phyloP scores from a whole-genome alignment of 176 grass and related monocot species.

The Raddia guianensis region DNA sequence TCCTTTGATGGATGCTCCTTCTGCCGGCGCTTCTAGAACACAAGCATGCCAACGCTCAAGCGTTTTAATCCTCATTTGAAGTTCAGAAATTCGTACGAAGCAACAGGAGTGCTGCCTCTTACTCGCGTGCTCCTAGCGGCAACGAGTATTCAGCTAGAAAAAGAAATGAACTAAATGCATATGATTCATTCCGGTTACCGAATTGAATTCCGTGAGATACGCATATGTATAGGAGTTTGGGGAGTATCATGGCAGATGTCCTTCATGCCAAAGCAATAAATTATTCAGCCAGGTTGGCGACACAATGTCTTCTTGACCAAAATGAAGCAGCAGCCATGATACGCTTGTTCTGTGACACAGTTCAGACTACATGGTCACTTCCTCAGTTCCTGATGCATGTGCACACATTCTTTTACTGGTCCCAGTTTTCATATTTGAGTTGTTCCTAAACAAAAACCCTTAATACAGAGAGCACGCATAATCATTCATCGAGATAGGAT shows the following conservation, averaged over 20 bases:
- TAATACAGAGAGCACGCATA: not conserved
- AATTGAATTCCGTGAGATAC: not conserved
- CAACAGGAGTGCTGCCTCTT: not conserved
- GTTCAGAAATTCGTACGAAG: not conserved
- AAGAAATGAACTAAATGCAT: not conserved
- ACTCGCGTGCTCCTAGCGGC: not conserved
- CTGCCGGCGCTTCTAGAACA: not conserved
- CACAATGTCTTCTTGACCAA: not conserved
- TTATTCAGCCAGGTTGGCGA: not conserved
- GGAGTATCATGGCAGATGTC: not conserved
- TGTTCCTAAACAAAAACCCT: not conserved
- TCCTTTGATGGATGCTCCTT: not conserved
- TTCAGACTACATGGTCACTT: not conserved
- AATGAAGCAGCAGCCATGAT: not conserved
- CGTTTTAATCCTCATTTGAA: constrained; percentile 4
- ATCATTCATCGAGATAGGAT: not conserved
- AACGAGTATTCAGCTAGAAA: no score
- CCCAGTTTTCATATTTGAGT: not conserved
- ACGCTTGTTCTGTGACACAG: not conserved
- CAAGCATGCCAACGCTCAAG: not conserved
- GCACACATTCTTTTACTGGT: not conserved
- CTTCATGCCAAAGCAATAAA: not conserved
- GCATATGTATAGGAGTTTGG: not conserved
- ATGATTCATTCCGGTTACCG: not conserved
- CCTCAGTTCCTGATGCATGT: not conserved